phyloP scores from a whole-genome alignment of 179 eudicot genomes.

The Dionaea muscipula region DNA sequence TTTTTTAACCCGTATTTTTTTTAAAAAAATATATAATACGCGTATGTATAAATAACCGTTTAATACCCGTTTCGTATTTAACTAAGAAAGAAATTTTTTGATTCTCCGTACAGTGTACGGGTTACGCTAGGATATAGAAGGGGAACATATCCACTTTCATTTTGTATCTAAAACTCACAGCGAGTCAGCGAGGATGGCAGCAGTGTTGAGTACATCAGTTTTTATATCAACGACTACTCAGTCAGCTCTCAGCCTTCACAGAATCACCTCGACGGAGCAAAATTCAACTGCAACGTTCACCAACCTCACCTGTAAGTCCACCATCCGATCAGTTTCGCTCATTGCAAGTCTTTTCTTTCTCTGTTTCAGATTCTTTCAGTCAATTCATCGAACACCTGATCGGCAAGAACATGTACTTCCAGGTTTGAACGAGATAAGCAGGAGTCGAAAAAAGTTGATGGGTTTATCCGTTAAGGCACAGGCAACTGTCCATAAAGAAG shows the following conservation, averaged over 20 bases:
- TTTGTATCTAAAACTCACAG: no score
- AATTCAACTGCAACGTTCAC: slow-evolving; percentile 12
- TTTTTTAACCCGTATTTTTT: no score
- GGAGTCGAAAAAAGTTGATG: slow-evolving; percentile 15
- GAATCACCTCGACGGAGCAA: slow-evolving; percentile 11
- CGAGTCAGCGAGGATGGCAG: slow-evolving; percentile 30
- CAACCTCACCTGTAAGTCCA: slow-evolving; percentile 25
- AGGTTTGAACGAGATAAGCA: slow-evolving; percentile 27
- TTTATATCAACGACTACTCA: slow-evolving; percentile 20
- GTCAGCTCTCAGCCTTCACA: slow-evolving; percentile 9
- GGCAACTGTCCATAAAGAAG: slow-evolving; percentile 23
- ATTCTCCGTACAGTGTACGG: no score
- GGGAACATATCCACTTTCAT: no score
- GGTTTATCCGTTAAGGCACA: slow-evolving; percentile 38
- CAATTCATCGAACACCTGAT: background rate
- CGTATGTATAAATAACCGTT: no score
- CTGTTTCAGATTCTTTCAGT: slow-evolving; percentile 5
- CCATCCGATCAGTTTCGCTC: background rate
- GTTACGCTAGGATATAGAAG: no score
- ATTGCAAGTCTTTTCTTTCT: background rate
- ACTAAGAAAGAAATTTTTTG: no score
- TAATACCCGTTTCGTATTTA: no score
- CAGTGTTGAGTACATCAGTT: slow-evolving; percentile 27
- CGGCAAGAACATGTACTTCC: slow-evolving; percentile 2
- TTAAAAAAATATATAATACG: no score